A percentile compares a stretch with the other conserved stretches of the same genome.
phyloP scores from a whole-genome alignment of 805 yeast species.

The Suhomyces sp. region DNA sequence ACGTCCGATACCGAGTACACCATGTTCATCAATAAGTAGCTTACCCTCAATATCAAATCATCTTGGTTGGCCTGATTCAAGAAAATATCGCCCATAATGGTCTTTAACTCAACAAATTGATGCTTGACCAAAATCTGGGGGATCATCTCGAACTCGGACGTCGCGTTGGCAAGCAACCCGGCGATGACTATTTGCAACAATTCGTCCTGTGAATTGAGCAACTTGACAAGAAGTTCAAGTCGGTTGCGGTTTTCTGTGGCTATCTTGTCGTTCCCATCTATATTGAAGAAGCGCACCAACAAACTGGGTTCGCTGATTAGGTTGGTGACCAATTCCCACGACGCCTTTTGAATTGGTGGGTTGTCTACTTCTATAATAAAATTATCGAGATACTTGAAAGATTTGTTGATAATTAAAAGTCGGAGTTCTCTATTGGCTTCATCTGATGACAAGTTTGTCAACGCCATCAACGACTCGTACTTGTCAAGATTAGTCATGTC shows the following conservation, averaged over 20 bases:
- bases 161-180: constrained; percentile 41
- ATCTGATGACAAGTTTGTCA: constrained; percentile 61
- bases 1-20: constrained; percentile 14
- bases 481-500: constrained; percentile 42
- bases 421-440: constrained; percentile 38
- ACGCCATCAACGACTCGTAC: constrained; percentile 58
- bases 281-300: constrained; percentile 59
- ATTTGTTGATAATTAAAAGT: constrained; percentile 42
- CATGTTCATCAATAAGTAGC: constrained; percentile 21
- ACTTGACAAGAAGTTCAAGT: constrained; percentile 27
- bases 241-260: constrained; percentile 25
- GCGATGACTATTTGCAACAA: constrained; percentile 30
- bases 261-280: constrained; percentile 18
- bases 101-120: constrained; percentile 14
- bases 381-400: constrained; percentile 43
- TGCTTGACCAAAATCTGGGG: constrained; percentile 20
- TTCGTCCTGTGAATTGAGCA: constrained; percentile 33
- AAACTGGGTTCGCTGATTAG: constrained; percentile 41
- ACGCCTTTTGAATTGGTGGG: constrained; percentile 50
- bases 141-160: constrained; percentile 38
- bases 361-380: constrained; percentile 36
- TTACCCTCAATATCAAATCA: constrained; percentile 29
- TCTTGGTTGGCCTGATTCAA: constrained; percentile 19
- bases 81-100: constrained; percentile 21
- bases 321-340: constrained; percentile 65